Percentiles rank a stretch among this genome's conserved stretches.
Evolutionary conservation across 2,329 filamentous ascomycete species (phyloP).

Genomic region (Fusarium robinianum): DNA sequence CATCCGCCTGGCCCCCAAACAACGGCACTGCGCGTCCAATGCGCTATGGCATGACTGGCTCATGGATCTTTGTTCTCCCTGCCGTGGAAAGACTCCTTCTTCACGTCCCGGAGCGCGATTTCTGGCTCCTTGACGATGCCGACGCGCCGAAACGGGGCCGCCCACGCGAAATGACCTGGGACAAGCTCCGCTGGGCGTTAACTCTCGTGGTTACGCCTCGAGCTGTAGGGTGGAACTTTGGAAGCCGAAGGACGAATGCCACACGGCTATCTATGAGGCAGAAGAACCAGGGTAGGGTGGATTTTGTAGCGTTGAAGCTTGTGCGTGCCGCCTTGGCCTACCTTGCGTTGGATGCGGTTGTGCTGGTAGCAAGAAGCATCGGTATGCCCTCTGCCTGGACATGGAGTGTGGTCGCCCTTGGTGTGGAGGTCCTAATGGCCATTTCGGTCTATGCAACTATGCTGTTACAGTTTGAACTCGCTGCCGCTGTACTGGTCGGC

Average conservation of each 20-base stretch:
- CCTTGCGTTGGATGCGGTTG: constrained; percentile 6
- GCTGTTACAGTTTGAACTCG: constrained; percentile 17
- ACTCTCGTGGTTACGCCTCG: constrained; percentile 11
- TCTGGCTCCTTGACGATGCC: constrained; percentile 13
- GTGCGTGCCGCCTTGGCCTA: constrained; percentile 5
- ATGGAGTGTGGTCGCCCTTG: constrained; percentile 3
- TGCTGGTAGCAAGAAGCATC: constrained; percentile 1
- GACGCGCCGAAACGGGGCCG: not conserved
- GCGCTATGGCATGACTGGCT: constrained; percentile 20
- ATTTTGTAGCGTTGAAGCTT: not conserved
- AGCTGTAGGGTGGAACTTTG: constrained; percentile 21
- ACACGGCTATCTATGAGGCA: not conserved
- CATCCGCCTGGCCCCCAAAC: constrained; percentile 18
- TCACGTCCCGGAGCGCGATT: constrained; percentile 11
- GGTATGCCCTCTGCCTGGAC: constrained; percentile 1
- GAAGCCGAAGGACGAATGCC: constrained; percentile 5
- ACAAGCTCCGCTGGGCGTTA: constrained; percentile 15
- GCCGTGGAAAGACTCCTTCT: constrained; percentile 16
- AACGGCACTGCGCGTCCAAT: constrained; percentile 10
- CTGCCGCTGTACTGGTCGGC: constrained; percentile 7
- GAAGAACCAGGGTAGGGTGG: not conserved
- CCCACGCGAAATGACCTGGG: constrained; percentile 6
- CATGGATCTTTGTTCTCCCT: constrained; percentile 20
- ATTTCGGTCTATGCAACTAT: constrained; percentile 13
- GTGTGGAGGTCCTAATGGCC: constrained; percentile 7